Conservation (phyloP, 805 yeast species). For the Candida railenensis region DNA sequence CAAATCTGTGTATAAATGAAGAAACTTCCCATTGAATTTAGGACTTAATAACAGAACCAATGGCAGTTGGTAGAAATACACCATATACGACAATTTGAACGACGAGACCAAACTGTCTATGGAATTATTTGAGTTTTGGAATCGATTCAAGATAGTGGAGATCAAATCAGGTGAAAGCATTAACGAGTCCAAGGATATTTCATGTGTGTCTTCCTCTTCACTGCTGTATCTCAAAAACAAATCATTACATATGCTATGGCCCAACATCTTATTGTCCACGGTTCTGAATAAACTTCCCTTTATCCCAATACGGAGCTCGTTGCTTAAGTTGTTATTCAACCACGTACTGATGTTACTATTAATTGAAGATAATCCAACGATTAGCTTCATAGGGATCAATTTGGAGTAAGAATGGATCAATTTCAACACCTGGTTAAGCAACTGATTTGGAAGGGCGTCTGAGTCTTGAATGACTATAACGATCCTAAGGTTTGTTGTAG, state of each 20-base stretch:
- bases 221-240: constrained; percentile 27
- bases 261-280: constrained; percentile 31
- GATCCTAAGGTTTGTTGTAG: constrained; percentile 13
- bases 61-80: constrained; percentile 40
- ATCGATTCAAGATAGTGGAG: constrained; percentile 31
- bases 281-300: constrained; percentile 31
- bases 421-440: constrained; percentile 34
- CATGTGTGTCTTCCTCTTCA: constrained; percentile 9
- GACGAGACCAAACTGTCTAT: constrained; percentile 39
- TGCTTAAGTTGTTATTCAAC: constrained; percentile 33
- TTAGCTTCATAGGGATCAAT: constrained; percentile 30
- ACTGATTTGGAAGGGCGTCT: constrained; percentile 32
- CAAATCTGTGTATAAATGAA: constrained; percentile 17
- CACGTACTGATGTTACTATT: constrained; percentile 31
- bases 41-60: constrained; percentile 22
- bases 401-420: constrained; percentile 24
- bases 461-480: constrained; percentile 37
- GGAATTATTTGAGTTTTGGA: constrained; percentile 39
- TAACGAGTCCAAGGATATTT: constrained; percentile 8
- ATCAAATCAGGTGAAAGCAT: constrained; percentile 22
- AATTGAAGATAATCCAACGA: constrained; percentile 33
- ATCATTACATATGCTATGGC: constrained; percentile 31
- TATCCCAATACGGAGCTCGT: constrained; percentile 25
- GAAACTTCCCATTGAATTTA: constrained; percentile 6
- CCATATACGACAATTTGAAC: constrained; percentile 37